A percentile compares a stretch with the other conserved stretches of the same genome.
These are phyloP conservation scores for Dothideomycetes sp. DNA, from an alignment of 2,329 filamentous ascomycete species.

Conservation along the genomic window DNA sequence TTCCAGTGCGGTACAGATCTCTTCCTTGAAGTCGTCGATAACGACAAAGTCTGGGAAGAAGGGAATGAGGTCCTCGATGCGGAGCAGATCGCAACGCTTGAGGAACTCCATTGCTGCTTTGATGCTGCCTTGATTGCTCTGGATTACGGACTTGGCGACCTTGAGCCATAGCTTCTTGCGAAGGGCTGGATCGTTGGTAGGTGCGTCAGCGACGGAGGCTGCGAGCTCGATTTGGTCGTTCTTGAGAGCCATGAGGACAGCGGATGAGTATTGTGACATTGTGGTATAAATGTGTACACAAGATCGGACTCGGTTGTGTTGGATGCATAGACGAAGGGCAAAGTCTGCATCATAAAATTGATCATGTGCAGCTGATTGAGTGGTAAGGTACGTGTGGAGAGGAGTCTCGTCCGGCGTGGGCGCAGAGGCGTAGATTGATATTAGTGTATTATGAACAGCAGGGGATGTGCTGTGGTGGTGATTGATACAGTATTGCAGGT, in stretches of 20 bases:
- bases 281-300: slow-evolving; percentile 96
- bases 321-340: slow-evolving; percentile 86
- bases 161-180: slow-evolving; percentile 94
- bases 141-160: slow-evolving; percentile 88
- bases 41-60: slow-evolving; percentile 99
- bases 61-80: slow-evolving; percentile 92
- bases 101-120: slow-evolving; percentile 82
- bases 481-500: slow-evolving; percentile 88
- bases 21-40: slow-evolving; percentile 98
- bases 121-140: slow-evolving; percentile 73
- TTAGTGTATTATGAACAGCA: slow-evolving; percentile 91
- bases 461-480: slow-evolving; percentile 68
- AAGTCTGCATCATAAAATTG: slow-evolving; percentile 91
- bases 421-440: slow-evolving; percentile 89
- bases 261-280: slow-evolving; percentile 90
- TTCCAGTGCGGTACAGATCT: slow-evolving; percentile 88
- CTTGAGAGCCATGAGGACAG: slow-evolving; percentile 82
- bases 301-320: slow-evolving; percentile 82
- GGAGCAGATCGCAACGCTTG: slow-evolving; percentile 78
- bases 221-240: slow-evolving; percentile 86
- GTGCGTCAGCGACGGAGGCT: slow-evolving; percentile 75
- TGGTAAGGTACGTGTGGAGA: slow-evolving; percentile 78
- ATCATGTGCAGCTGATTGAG: slow-evolving; percentile 63
- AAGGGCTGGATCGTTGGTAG: slow-evolving; percentile 60
- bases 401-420: slow-evolving; percentile 73